Evolutionary conservation across 169 alveolate genomes (phyloP).

Genomic region (Plasmodium malariae): DNA sequence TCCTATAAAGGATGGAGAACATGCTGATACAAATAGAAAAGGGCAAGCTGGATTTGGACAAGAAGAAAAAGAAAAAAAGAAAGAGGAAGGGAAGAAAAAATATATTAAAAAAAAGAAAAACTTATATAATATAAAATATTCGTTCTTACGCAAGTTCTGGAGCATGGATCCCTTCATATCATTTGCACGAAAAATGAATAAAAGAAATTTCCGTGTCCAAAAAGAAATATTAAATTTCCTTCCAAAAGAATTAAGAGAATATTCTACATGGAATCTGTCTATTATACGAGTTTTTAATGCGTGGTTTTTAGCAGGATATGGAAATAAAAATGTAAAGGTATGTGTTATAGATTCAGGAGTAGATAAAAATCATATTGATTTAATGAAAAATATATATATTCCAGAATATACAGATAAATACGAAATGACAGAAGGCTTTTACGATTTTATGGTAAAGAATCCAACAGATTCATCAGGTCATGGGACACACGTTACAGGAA

Average conservation of each 20-base stretch:
- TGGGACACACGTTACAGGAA: conserved; percentile 90
- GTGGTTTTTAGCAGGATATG: conserved; percentile 74
- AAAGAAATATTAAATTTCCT: conserved; percentile 29
- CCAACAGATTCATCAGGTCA: conserved; percentile 89
- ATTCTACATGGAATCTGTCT: conserved; percentile 68
- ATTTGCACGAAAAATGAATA: not conserved
- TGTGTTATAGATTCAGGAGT: conserved; percentile 91
- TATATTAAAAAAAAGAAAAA: conserved; percentile 40
- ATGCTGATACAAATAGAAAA: not conserved
- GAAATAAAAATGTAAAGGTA: conserved; percentile 74
- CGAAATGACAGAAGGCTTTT: conserved; percentile 64
- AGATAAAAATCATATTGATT: conserved; percentile 87
- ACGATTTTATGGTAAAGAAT: conserved; percentile 65
- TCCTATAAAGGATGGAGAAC: too few species aligned
- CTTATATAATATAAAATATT: conserved; percentile 29
- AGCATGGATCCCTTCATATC: conserved; percentile 1
- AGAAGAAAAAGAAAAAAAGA: not conserved
- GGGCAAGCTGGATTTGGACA: too few species aligned
- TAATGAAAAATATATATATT: conserved; percentile 84
- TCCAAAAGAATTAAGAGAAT: conserved; percentile 68
- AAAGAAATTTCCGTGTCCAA: not conserved
- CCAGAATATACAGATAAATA: conserved; percentile 80
- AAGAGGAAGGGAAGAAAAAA: not conserved
- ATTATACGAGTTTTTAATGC: conserved; percentile 66
- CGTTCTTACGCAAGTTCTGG: conserved; percentile 27